Evolutionary conservation across 306 rosid genomes (phyloP).

Genomic region (Dicorynia guianensis): DNA sequence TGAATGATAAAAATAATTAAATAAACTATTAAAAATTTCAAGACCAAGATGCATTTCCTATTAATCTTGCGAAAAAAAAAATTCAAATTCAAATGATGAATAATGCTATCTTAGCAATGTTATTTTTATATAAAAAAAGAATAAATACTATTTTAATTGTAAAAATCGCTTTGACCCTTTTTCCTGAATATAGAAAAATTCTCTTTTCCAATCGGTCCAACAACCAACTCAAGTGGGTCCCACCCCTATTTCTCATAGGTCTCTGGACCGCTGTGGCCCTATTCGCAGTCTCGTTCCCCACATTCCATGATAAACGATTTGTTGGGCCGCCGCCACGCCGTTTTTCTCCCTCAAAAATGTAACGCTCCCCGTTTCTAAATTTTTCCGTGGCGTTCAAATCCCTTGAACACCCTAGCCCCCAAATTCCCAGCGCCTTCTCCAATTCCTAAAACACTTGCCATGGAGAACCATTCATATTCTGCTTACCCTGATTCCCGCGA

Average conservation of each 20-base stretch:
- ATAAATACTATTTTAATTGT: neutral
- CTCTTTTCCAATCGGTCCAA: neutral
- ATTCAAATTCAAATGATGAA: too few relatives aligned
- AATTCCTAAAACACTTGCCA: slow-evolving; percentile 26
- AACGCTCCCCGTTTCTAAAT: neutral
- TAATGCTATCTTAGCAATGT: too few relatives aligned
- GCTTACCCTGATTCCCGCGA: slow-evolving; percentile 74
- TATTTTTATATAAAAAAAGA: too few relatives aligned
- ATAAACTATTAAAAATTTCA: too few relatives aligned
- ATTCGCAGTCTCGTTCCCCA: neutral
- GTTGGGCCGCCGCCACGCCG: slow-evolving; percentile 31
- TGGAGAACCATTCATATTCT: slow-evolving; percentile 72
- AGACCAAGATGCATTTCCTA: too few relatives aligned
- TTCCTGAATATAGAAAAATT: too few relatives aligned
- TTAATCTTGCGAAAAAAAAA: too few relatives aligned
- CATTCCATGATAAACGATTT: slow-evolving; percentile 16
- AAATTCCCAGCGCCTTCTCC: neutral
- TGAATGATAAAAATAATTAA: too few relatives aligned
- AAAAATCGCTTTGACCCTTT: too few relatives aligned
- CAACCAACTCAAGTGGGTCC: neutral
- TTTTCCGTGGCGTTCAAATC: neutral
- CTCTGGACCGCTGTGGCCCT: neutral
- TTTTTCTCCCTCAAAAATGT: neutral
- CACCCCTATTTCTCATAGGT: neutral
- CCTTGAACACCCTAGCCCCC: slow-evolving; percentile 13